Evolutionary conservation across 306 rosid species (phyloP).

Genomic region (Quercus berberidifolia): DNA sequence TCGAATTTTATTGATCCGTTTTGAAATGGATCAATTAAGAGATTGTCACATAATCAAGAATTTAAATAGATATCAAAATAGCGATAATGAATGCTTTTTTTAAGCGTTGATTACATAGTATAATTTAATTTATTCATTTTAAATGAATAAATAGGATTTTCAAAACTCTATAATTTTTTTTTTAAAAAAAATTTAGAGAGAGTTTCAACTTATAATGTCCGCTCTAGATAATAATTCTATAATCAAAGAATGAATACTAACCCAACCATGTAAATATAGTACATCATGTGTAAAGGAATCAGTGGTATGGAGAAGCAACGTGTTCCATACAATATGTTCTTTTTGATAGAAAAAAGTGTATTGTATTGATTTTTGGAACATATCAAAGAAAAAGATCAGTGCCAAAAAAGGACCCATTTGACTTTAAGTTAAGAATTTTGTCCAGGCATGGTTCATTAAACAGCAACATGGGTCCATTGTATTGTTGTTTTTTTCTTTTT

Average conservation of each 20-base stretch:
- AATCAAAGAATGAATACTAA: background rate
- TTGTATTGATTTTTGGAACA: background rate
- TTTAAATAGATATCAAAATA: no score
- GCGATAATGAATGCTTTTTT: no score
- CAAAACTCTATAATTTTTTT: rapidly evolving
- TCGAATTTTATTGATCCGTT: no score
- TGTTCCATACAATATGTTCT: background rate
- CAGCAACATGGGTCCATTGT: background rate
- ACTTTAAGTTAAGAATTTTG: background rate
- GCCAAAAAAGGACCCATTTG: background rate
- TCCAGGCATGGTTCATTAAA: background rate
- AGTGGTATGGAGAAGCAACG: background rate
- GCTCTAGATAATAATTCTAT: rapidly evolving
- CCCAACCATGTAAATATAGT: background rate
- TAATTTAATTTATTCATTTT: no score
- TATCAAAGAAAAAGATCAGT: background rate
- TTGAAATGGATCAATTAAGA: no score
- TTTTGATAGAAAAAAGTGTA: background rate
- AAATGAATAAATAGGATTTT: no score
- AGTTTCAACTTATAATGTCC: rapidly evolving
- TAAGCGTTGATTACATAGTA: no score
- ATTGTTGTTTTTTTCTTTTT: background rate
- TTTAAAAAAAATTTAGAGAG: rapidly evolving
- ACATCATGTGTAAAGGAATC: background rate
- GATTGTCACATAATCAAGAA: no score